A percentile compares a stretch with the other conserved stretches of the same genome.
phyloP scores from a whole-genome alignment of 2,329 filamentous ascomycete species.

The Cercospora sp. region DNA sequence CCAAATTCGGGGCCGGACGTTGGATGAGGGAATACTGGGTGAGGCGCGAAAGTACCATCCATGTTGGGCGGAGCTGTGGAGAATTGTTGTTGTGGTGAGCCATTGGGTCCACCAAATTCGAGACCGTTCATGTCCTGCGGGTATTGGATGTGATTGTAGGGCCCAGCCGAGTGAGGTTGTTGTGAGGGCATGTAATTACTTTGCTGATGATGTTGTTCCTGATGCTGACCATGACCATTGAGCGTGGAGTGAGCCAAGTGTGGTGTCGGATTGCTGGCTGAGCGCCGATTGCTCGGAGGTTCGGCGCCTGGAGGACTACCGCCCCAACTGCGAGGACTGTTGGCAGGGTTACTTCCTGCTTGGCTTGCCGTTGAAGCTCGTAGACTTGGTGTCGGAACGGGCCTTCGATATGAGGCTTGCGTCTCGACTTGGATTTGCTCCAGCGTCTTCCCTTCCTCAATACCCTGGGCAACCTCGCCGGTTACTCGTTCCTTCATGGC shows the following conservation, averaged over 20 bases:
- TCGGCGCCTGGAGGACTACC: constrained; percentile 30
- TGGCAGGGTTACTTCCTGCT: constrained; percentile 27
- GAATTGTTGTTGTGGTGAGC: constrained; percentile 19
- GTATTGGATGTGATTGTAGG: constrained; percentile 13
- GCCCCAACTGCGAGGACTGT: constrained; percentile 35
- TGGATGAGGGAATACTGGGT: constrained; percentile 12
- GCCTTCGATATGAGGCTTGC: constrained; percentile 38
- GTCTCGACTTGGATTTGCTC: constrained; percentile 42
- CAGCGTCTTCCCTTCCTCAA: constrained; percentile 39
- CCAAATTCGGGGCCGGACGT: constrained; percentile 21
- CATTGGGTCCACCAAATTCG: constrained; percentile 15
- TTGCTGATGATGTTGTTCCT: constrained; percentile 20
- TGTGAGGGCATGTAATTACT: constrained; percentile 27
- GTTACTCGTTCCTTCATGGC: constrained; percentile 31
- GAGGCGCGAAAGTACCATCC: constrained; percentile 14
- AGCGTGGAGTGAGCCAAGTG: constrained; percentile 14
- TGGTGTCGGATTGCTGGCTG: constrained; percentile 23
- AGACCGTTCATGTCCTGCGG: constrained; percentile 18
- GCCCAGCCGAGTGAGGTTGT: constrained; percentile 7
- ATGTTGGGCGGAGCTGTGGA: constrained; percentile 11
- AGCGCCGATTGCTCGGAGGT: constrained; percentile 18
- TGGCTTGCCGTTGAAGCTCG: constrained; percentile 32
- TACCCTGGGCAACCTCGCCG: constrained; percentile 29
- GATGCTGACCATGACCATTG: constrained; percentile 3
- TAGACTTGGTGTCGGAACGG: constrained; percentile 37